Evolutionary conservation across 2,329 filamentous ascomycete species (phyloP), one percentile per base, ranked within the genome.

Genomic region (Alternaria alternata): DNA sequence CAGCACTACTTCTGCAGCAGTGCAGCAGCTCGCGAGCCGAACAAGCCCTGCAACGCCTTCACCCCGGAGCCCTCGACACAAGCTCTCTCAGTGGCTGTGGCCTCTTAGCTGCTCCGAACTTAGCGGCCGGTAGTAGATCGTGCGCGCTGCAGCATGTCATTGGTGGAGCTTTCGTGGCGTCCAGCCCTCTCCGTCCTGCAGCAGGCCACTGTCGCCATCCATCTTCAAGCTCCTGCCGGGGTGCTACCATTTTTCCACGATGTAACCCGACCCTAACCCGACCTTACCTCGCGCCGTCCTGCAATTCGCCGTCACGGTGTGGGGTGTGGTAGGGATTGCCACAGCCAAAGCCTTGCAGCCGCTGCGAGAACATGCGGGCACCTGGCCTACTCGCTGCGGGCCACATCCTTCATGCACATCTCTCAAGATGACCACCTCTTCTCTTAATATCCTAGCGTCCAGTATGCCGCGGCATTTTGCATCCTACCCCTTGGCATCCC

Each of bases 261-360:
- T 77, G 75, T 78, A 77, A 78, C 75, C 69, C 70, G 70, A 73
- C 73, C 70, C 65, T 66, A 77, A 78, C 75, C 69, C 70, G 70
- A 73, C 73, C 70, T 63, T 66, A 67, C 64, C 65, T 65, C 65
- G 63, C 65, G 63, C 64, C 62, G 61, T 66, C 64, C 61, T 64
- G 64, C 66, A 72, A 76, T 75, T 75, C 72, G 73, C 73, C 70
- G 72, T 71, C 66, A 54, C 62, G 57, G 66, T 76, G 74, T 75
- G 74, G 70, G 73, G 75, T 74, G 72, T 61, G 65, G 65, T 70
- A 68, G 71, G 68, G 71, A 57, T 75, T 54, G 73, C 75, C 75
- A 73, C 73, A 69, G 67, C 73, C 68, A 67, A 72, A 69, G 70
- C 74, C 72, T 73, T 62, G 75, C 68, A 70, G 66, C 68, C 64